Conservation (phyloP, 164 flowering plant genomes). For the Vitis labrusca region DNA sequence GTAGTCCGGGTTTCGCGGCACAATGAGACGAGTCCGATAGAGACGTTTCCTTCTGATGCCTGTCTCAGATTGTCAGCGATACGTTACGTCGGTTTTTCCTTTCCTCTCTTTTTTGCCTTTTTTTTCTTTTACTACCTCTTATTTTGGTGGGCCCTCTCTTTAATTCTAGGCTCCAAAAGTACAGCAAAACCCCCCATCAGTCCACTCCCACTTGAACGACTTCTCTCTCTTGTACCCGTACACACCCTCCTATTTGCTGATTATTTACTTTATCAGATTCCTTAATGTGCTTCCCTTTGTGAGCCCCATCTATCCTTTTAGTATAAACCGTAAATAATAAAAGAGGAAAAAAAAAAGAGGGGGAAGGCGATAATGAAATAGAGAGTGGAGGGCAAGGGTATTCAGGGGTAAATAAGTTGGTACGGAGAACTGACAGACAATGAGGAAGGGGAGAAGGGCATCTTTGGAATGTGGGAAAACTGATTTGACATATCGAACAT, state of each 20-base stretch:
- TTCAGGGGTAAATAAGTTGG: too few species aligned
- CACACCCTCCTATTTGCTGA: too few species aligned
- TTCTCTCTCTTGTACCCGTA: too few species aligned
- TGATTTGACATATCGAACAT: conserved; percentile 25
- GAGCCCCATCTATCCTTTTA: too few species aligned
- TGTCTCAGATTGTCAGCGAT: conserved; percentile 49
- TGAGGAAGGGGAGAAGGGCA: conserved; percentile 5
- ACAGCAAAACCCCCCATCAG: too few species aligned
- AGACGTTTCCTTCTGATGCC: conserved; percentile 45
- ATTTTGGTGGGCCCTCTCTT: neutral
- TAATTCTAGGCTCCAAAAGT: neutral
- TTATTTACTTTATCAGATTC: too few species aligned
- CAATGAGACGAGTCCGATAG: conserved; percentile 53
- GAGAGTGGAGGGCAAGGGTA: too few species aligned
- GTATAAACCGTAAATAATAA: neutral
- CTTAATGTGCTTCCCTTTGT: too few species aligned
- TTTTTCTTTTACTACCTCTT: neutral
- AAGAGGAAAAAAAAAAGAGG: neutral
- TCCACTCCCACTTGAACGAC: too few species aligned
- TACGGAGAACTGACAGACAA: too few species aligned
- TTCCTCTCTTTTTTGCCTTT: neutral
- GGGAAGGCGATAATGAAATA: too few species aligned
- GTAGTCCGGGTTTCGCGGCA: conserved; percentile 75
- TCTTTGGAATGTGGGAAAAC: conserved; percentile 1
- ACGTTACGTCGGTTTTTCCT: conserved; percentile 54